phyloP scores from a whole-genome alignment of 768 basidiomycete species.

The Lyophyllum decastes region DNA sequence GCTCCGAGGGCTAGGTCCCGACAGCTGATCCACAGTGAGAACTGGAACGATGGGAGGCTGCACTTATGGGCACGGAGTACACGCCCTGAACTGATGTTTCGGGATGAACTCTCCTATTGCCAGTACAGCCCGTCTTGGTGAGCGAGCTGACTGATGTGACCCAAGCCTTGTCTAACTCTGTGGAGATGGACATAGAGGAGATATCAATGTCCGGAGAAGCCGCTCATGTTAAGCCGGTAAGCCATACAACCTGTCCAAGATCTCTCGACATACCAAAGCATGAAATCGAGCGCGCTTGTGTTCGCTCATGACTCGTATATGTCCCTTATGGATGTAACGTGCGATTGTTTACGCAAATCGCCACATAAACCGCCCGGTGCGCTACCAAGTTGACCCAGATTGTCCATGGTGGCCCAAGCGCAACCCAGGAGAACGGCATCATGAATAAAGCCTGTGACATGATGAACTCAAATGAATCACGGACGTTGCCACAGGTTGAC shows the following conservation, averaged over 20 bases:
- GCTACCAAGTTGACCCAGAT: not conserved
- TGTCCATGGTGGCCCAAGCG: not conserved
- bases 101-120: not conserved
- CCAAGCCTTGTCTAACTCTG: not conserved
- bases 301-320: not conserved
- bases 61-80: not conserved
- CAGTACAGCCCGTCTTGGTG: not conserved
- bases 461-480: not conserved
- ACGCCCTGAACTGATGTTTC: not conserved
- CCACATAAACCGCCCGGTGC: not conserved
- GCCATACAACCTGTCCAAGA: not conserved
- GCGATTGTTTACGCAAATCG: not conserved
- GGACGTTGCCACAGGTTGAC: not conserved
- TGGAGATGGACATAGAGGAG: not conserved
- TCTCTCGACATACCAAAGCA: not conserved
- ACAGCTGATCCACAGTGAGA: conserved; percentile 5
- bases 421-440: not conserved
- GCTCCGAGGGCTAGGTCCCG: not conserved
- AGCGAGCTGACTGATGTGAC: not conserved
- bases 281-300: not conserved
- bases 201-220: not conserved
- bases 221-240: not conserved
- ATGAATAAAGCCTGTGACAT: not conserved
- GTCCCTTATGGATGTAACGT: not conserved
- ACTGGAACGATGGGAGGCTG: not conserved